These are phyloP conservation scores for Cladosporium phlei DNA, from an alignment of 2,329 filamentous ascomycete genomes.

Conservation along the genomic window DNA sequence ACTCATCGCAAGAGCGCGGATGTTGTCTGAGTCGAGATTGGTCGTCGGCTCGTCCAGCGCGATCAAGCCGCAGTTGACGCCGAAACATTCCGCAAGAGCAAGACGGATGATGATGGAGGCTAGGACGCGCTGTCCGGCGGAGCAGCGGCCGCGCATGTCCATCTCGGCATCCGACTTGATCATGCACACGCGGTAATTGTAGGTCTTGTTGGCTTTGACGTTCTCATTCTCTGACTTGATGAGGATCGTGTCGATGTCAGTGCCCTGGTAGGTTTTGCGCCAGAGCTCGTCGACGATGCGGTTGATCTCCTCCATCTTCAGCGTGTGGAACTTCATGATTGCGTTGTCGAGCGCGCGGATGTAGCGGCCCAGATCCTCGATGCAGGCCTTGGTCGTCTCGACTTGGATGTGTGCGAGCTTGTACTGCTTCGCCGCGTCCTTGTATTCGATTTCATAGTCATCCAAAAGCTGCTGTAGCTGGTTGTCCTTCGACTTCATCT, in stretches of 20 bases:
- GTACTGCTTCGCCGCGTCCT: slow-evolving; percentile 73
- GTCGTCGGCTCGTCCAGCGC: slow-evolving; percentile 97
- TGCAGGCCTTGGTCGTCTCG: slow-evolving; percentile 84
- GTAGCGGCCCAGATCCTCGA: slow-evolving; percentile 84
- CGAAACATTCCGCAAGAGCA: slow-evolving; percentile 93
- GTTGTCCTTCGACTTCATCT: slow-evolving; percentile 78
- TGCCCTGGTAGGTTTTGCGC: slow-evolving; percentile 94
- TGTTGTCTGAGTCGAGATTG: slow-evolving; percentile 93
- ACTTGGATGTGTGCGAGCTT: slow-evolving; percentile 85
- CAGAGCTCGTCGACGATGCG: slow-evolving; percentile 92
- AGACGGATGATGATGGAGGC: slow-evolving; percentile 96
- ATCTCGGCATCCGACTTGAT: slow-evolving; percentile 95
- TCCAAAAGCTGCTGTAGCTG: slow-evolving; percentile 67
- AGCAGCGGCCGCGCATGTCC: slow-evolving; percentile 98
- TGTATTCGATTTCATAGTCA: slow-evolving; percentile 84
- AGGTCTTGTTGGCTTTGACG: slow-evolving; percentile 68
- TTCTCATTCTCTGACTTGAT: slow-evolving; percentile 88
- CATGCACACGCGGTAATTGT: slow-evolving; percentile 98
- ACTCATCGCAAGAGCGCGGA: slow-evolving; percentile 77
- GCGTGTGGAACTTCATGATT: slow-evolving; percentile 91
- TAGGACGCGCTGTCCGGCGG: slow-evolving; percentile 91
- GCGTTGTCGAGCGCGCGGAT: slow-evolving; percentile 83
- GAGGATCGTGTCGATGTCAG: slow-evolving; percentile 92
- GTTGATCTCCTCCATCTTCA: slow-evolving; percentile 99
- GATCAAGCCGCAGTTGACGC: slow-evolving; percentile 90